These are phyloP conservation scores for Globisporangium uncinulatum DNA, from an alignment of 352 stramenopile species.

Conservation along the genomic window DNA sequence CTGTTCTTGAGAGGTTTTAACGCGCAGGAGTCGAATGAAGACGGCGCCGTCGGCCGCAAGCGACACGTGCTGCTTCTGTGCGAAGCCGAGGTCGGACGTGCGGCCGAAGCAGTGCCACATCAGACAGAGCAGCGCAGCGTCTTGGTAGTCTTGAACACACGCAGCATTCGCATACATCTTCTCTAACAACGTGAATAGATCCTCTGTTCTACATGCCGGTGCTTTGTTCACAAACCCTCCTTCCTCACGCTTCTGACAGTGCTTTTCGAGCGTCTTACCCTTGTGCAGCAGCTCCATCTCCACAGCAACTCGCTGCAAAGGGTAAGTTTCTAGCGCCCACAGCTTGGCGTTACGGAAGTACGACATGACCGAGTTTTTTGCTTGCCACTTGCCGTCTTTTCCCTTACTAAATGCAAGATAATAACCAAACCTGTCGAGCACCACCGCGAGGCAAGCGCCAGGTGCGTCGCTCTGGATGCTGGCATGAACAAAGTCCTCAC, in stretches of 20 bases:
- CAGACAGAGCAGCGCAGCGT: neutral
- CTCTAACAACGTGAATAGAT: neutral
- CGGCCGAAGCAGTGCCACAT: conserved; percentile 4
- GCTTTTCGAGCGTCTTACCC: neutral
- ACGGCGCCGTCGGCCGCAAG: neutral
- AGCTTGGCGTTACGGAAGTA: neutral
- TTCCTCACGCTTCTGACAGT: neutral
- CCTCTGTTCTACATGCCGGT: neutral
- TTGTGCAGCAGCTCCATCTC: neutral
- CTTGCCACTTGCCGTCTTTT: neutral
- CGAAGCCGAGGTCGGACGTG: neutral
- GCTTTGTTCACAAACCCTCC: neutral
- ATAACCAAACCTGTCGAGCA: conserved; percentile 12
- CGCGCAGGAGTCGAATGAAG: neutral
- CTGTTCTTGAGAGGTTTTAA: conserved; percentile 11
- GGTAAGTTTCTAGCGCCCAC: neutral
- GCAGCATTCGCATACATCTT: neutral
- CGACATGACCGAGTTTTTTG: neutral
- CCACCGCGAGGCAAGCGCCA: neutral
- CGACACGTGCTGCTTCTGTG: conserved; percentile 4
- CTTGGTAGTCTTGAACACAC: conserved; percentile 1
- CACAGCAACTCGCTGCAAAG: neutral
- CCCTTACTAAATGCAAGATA: conserved; percentile 7
- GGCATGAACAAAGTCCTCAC: conserved; percentile 2
- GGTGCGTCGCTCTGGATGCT: conserved; percentile 2